These are phyloP conservation scores for Euclidium syriacum DNA, from an alignment of 345 rosid species.

Conservation along the genomic window DNA sequence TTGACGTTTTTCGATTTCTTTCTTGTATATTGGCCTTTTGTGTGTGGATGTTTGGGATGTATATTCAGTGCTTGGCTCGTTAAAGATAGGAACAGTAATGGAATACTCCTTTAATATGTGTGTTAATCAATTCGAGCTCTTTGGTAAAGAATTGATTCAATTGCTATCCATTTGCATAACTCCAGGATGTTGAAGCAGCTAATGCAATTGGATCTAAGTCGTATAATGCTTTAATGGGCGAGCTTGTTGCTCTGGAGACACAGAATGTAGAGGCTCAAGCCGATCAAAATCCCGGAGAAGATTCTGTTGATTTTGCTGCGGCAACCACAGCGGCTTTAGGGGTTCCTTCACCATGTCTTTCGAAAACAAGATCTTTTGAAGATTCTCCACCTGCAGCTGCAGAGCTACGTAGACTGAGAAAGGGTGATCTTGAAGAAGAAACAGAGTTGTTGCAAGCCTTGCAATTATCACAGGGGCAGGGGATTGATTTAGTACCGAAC, in stretches of 20 bases:
- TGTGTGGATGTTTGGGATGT: conserved; percentile 3
- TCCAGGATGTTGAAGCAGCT: conserved; percentile 80
- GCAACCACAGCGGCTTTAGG: conserved; percentile 94
- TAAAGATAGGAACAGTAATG: conserved; percentile 13
- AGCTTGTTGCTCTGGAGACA: conserved; percentile 86
- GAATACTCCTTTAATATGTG: background rate
- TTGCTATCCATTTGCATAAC: conserved; percentile 6
- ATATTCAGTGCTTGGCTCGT: conserved; percentile 6
- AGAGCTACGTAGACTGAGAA: conserved; percentile 39
- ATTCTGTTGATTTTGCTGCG: conserved; percentile 89
- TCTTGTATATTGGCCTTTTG: background rate
- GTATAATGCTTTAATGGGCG: conserved; percentile 79
- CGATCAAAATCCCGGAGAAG: conserved; percentile 48
- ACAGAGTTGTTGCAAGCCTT: conserved; percentile 64
- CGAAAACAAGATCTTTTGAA: conserved; percentile 70
- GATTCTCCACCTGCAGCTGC: conserved; percentile 58
- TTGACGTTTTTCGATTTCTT: background rate
- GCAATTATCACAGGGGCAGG: conserved; percentile 58
- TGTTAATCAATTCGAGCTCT: background rate
- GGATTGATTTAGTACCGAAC: conserved; percentile 22
- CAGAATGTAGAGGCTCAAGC: conserved; percentile 38
- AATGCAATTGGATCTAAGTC: conserved; percentile 81
- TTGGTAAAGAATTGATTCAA: background rate
- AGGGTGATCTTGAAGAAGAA: conserved; percentile 86
- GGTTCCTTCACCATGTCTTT: conserved; percentile 89